A percentile compares a stretch with the other conserved stretches of the same genome.
Conservation (phyloP, 306 rosid genomes). For the Lagenaria siceraria region DNA sequence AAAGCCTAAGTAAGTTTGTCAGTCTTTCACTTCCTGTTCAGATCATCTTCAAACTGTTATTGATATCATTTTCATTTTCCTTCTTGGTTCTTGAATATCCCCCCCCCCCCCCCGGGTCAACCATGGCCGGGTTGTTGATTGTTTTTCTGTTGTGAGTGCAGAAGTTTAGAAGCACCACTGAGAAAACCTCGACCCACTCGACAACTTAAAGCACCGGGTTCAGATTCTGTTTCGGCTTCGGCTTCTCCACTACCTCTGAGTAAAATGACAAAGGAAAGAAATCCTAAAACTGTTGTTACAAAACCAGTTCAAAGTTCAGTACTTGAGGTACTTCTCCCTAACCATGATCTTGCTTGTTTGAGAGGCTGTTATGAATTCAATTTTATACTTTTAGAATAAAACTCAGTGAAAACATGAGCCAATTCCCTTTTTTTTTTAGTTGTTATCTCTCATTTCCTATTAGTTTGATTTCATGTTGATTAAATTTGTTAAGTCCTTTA, state of each 20-base stretch:
- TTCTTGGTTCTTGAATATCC: background rate
- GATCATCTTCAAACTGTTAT: background rate
- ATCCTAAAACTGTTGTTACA: constrained; percentile 39
- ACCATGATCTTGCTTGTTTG: background rate
- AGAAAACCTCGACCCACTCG: constrained; percentile 45
- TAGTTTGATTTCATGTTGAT: background rate
- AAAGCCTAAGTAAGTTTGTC: constrained; percentile 51
- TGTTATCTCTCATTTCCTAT: background rate
- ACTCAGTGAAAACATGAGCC: background rate
- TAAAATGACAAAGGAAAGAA: constrained; percentile 43
- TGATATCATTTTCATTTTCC: background rate
- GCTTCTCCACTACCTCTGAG: constrained; percentile 29
- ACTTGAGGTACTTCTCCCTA: constrained; percentile 41
- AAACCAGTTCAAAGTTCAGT: constrained; percentile 47
- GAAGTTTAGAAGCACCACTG: constrained; percentile 41
- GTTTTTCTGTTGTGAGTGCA: constrained; percentile 14
- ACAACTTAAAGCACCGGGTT: constrained; percentile 35
- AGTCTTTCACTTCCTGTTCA: background rate
- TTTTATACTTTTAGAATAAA: background rate
- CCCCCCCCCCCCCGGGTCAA: background rate
- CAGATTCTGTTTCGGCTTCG: constrained; percentile 25
- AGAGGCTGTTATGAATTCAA: background rate
- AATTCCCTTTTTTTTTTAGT: background rate
- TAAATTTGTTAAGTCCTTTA: background rate
- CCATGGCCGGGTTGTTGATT: background rate